phyloP scores from a whole-genome alignment of 208 protist species.

The Trypanosoma conorhini region DNA sequence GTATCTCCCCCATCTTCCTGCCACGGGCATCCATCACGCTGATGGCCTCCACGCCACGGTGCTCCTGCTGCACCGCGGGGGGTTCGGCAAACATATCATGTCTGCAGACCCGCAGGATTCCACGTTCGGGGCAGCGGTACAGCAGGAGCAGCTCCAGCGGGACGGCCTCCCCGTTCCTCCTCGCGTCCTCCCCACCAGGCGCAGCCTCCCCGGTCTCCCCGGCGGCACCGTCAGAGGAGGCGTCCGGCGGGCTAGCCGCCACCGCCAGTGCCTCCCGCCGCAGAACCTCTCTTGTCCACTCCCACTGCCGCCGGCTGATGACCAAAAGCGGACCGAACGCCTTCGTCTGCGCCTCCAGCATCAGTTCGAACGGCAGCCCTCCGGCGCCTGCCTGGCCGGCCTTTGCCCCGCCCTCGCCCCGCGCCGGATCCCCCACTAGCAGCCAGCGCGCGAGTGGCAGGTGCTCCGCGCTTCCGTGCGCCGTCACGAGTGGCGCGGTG shows the following conservation, averaged over 20 bases:
- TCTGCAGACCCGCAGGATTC: neutral
- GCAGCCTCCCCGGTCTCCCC: neutral
- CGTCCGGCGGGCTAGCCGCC: neutral
- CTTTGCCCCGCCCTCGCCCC: neutral
- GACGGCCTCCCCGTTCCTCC: neutral
- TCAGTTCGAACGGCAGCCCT: neutral
- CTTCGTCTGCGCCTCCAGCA: constrained; percentile 7
- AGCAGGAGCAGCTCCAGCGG: neutral
- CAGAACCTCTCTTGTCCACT: constrained; percentile 3
- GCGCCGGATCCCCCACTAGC: neutral
- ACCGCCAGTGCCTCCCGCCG: neutral
- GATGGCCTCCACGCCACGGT: neutral
- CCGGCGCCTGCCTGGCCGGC: neutral
- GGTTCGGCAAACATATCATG: neutral
- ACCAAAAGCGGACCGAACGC: constrained; percentile 1
- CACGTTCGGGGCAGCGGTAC: neutral
- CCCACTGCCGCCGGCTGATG: constrained; percentile 8
- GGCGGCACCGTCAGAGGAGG: neutral
- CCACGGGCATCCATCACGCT: neutral
- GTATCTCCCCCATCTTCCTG: constrained; percentile 1
- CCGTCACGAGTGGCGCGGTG: neutral
- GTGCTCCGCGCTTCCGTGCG: neutral
- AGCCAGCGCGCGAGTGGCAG: neutral
- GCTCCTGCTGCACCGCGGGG: neutral
- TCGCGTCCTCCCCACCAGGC: neutral